A percentile compares a stretch with the other conserved stretches of the same genome.
phyloP scores from a whole-genome alignment of 306 rosid species.

The Calophaca sinica region DNA sequence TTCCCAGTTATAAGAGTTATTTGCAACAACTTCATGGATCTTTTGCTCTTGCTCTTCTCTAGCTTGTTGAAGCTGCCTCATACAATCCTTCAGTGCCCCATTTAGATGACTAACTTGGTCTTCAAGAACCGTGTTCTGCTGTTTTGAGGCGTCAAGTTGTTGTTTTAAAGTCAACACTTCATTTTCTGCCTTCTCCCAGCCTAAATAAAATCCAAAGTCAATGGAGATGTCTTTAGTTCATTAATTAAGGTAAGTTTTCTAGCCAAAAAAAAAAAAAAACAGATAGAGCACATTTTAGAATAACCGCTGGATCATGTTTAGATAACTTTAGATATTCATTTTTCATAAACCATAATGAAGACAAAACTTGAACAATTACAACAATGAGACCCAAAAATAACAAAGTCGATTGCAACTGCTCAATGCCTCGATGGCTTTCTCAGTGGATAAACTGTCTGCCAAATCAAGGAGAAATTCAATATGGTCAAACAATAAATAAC shows the following conservation, averaged over 20 bases:
- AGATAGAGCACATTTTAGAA: conserved; percentile 26
- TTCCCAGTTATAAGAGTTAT: conserved; percentile 64
- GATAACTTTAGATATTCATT: conserved; percentile 9
- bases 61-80: conserved; percentile 76
- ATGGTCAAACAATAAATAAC: conserved; percentile 51
- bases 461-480: conserved; percentile 1
- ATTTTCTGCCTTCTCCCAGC: conserved; percentile 84
- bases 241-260: background rate
- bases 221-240: conserved; percentile 1
- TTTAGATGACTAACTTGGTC: conserved; percentile 78
- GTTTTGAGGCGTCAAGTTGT: conserved; percentile 64
- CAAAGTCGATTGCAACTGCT: conserved; percentile 24
- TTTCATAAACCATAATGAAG: conserved; percentile 9
- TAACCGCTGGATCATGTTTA: background rate
- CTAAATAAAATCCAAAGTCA: conserved; percentile 46
- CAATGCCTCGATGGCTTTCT: conserved; percentile 15
- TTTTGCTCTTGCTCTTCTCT: conserved; percentile 73
- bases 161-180: conserved; percentile 60
- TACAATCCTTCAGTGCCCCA: conserved; percentile 79
- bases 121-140: conserved; percentile 62
- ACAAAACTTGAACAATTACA: background rate
- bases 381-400: background rate
- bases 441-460: conserved; percentile 5
- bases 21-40: conserved; percentile 53
- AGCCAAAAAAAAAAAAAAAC: conserved; percentile 13